These are phyloP conservation scores for Dryas integrifolia DNA, from an alignment of 331 rosid species.

Conservation along the genomic window DNA sequence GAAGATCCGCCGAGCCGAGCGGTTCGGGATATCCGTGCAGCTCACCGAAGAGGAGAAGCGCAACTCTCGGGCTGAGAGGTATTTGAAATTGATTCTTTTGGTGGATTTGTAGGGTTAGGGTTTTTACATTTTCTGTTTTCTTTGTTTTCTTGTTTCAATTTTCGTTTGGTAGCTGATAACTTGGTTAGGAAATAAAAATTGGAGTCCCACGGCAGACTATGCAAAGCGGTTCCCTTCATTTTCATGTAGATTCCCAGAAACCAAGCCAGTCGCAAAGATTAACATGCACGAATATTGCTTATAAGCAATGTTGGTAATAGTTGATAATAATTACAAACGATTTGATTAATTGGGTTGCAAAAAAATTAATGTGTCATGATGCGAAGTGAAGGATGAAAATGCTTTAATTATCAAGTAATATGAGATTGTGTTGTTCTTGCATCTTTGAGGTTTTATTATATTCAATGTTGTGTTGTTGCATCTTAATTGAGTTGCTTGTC, in stretches of 20 bases:
- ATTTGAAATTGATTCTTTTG: neutral
- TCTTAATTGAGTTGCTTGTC: too few species aligned
- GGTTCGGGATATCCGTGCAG: conserved; percentile 82
- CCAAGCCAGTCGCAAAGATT: neutral
- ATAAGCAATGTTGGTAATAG: neutral
- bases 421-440: neutral
- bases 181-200: neutral
- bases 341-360: neutral
- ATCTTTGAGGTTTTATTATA: too few species aligned
- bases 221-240: too few species aligned
- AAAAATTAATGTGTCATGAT: neutral
- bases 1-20: conserved; percentile 89
- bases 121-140: conserved; percentile 1
- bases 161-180: neutral
- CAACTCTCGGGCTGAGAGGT: conserved; percentile 91
- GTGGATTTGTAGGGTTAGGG: conserved; percentile 23
- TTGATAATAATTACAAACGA: neutral
- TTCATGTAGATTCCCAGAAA: too few species aligned
- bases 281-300: neutral
- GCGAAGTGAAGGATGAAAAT: neutral
- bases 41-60: conserved; percentile 81
- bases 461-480: too few species aligned
- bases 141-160: neutral
- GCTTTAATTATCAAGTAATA: too few species aligned
- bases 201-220: too few species aligned